Evolutionary conservation across 2,329 filamentous ascomycete species (phyloP), one percentile per base, ranked within the genome.

Genomic region (Fusarium praegraminearum): DNA sequence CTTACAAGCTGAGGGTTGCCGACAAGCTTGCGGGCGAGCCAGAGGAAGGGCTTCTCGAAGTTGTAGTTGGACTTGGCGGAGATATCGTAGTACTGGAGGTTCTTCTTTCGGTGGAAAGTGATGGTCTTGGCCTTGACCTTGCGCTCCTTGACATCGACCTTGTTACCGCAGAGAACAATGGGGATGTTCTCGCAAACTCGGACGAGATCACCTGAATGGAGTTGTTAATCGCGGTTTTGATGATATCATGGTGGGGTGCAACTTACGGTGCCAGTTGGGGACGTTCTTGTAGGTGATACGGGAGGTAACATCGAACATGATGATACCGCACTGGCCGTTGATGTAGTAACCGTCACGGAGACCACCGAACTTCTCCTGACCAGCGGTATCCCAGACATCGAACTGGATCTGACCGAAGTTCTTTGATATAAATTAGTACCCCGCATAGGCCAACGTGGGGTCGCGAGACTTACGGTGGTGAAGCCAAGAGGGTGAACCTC

Each of bases 281-380:
- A 99, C 96, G 88, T 99, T 99, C 92, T 99, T 99, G 92, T 99
- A 99, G 83, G 96, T 99, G 83, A 99, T 98, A 81, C 96, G 93
- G 76, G 95, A 98, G 72, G 96, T 98, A 75, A 99, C 95, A 84
- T 99, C 95, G 84, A 99, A 99, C 95, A 99, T 99, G 91, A 99
- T 98, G 88, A 99, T 98, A 86, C 96, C 95, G 84, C 95, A 98
- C 86, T 98, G 95, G 80, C 95, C 95, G 87, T 98, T 98, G 89
- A 99, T 99, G 89, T 99, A 99, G 91, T 99, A 99, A 77, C 95
- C 95, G 85, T 99, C 95, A 87, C 95, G 93, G 79, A 99, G 93
- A 89, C 95, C 95, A 84, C 95, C 95, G 76, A 99, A 99, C 90
- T 98, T 99, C 89, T 99, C 95, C 86, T 99, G 95, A 77, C 95